Percentiles rank a stretch among this genome's conserved stretches.
Evolutionary conservation across 305 asterid genomes (phyloP).

Genomic region (Euphrasia arctica): DNA sequence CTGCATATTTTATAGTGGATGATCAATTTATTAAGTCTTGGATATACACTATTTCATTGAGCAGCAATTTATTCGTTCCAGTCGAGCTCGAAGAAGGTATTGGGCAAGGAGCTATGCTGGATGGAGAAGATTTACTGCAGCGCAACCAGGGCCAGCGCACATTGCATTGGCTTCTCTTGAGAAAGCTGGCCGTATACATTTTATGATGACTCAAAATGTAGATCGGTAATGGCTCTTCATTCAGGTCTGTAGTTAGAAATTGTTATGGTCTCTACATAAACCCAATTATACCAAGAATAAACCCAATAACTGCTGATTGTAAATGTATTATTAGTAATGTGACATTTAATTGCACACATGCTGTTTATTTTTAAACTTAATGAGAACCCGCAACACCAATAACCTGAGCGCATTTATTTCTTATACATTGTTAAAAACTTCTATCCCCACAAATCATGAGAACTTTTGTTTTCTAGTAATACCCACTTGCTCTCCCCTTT

Average conservation of each 20-base stretch:
- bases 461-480: not conserved
- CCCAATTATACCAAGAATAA: constrained; percentile 1
- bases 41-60: constrained; percentile 22
- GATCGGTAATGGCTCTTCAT: constrained; percentile 60
- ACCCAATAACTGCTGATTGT: not conserved
- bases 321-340: not conserved
- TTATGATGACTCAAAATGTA: constrained; percentile 88
- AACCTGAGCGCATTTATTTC: not conserved
- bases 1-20: constrained; percentile 21
- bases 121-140: constrained; percentile 85
- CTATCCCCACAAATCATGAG: constrained; percentile 3
- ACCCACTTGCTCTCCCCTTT: constrained; percentile 11
- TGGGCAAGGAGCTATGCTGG: constrained; percentile 99
- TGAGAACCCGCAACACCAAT: constrained; percentile 1
- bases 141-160: constrained; percentile 92
- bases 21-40: constrained; percentile 24
- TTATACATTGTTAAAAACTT: not conserved
- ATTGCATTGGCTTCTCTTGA: constrained; percentile 85
- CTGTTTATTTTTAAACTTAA: not conserved
- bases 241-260: constrained; percentile 21
- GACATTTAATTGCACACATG: not conserved
- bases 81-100: constrained; percentile 72
- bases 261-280: constrained; percentile 18
- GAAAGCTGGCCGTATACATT: constrained; percentile 65
- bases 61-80: constrained; percentile 79